phyloP scores from a whole-genome alignment of 257 asterid species.

The Solanum megistacrolobum region DNA sequence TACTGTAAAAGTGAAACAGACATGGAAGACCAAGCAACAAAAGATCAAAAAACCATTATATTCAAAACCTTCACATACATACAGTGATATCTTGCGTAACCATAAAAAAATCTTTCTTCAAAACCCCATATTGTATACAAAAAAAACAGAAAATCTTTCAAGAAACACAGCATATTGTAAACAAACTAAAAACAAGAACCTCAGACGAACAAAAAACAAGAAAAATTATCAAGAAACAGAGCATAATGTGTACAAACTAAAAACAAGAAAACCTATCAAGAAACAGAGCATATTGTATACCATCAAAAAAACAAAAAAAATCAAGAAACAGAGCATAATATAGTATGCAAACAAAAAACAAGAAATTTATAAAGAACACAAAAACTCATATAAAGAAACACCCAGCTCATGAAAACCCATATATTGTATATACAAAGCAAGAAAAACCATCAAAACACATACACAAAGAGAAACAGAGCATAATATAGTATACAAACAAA shows the following conservation, averaged over 20 bases:
- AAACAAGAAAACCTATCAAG: neutral
- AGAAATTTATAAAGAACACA: neutral
- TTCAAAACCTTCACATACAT: neutral
- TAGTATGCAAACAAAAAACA: neutral
- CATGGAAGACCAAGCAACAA: neutral
- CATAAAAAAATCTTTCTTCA: neutral
- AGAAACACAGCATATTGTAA: neutral
- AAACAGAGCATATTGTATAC: neutral
- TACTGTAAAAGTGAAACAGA: neutral
- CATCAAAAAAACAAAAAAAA: neutral
- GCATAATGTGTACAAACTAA: neutral
- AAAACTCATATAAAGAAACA: neutral
- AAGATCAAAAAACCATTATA: neutral
- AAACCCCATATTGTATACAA: neutral
- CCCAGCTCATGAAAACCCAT: neutral
- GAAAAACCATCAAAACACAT: neutral
- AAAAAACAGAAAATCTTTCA: neutral
- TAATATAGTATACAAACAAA: neutral
- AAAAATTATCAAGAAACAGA: neutral
- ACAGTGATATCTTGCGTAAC: neutral
- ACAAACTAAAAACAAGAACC: neutral
- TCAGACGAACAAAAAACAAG: neutral
- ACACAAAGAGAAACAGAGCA: neutral
- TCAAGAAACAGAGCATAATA: neutral
- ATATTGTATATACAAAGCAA: neutral